Base-by-base conservation (phyloP, 2,329 filamentous ascomycete species). In the Sclerotinia spermophila region DNA sequence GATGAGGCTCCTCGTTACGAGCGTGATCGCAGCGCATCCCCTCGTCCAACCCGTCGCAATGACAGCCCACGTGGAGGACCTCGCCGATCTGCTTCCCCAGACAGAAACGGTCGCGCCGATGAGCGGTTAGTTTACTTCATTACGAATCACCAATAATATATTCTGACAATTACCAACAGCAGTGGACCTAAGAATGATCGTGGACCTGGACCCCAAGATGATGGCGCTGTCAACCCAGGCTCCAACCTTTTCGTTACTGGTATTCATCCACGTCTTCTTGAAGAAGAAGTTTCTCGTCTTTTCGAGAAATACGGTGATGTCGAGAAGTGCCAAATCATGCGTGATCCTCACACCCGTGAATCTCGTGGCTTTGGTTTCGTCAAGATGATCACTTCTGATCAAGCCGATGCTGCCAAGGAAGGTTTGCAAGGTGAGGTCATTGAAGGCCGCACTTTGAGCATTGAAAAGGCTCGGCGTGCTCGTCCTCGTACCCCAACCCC, bases 321-420 rank as follows among this genome's bases (percentile, higher is more conserved):
- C 67, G 95, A 98, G 84, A 98, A 96, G 84, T 98, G 95, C 85
- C 96, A 97, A 82, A 99, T 99, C 84, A 99, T 99, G 96, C 90
- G 95, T 79, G 96, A 99, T 80, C 96, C 96, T 73, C 96, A 99
- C 83, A 96, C 93, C 79, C 97, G 97, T 84, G 96, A 99, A 83
- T 98, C 95, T 77, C 96, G 96, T 82, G 96, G 96, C 76, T 99
- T 99, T 76, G 96, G 96, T 70, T 99, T 99, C 84, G 96, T 99
- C 81, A 98, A 99, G 86, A 98, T 99, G 95, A 90, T 94, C 72
- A 96, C 93, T 71, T 89, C 93, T 64, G 95, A 98, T 70, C 92
- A 97, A 82, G 96, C 96, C 74, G 96, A 99, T 82, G 94, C 96
- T 76, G 96, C 96, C 76, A 97, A 96, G 85, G 96, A 98, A 79